Conservation (phyloP, 2,329 filamentous ascomycete species). For the Canariomyces notabilis region DNA sequence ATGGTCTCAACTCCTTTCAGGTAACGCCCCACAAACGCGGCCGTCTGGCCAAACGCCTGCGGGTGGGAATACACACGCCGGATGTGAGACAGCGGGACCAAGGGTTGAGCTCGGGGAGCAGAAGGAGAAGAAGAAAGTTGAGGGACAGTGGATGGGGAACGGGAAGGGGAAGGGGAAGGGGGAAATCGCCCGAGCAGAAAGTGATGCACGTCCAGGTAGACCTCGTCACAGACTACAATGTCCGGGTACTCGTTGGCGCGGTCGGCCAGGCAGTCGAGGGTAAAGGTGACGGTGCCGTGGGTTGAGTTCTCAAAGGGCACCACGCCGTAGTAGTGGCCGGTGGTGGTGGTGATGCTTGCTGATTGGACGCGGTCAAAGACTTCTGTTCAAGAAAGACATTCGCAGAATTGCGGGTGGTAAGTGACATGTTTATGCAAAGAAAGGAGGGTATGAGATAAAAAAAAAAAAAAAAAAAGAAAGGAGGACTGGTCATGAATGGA, state of each 20-base stretch:
- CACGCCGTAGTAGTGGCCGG: slow-evolving; percentile 69
- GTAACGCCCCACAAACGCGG: slow-evolving; percentile 62
- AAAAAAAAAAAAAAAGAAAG: background rate
- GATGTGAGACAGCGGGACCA: slow-evolving; percentile 54
- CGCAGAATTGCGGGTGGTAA: too few species aligned
- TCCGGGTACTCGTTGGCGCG: slow-evolving; percentile 57
- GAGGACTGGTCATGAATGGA: too few species aligned
- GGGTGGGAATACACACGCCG: slow-evolving; percentile 84
- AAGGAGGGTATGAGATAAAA: too few species aligned
- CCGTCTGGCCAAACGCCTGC: slow-evolving; percentile 92
- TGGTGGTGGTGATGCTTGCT: too few species aligned
- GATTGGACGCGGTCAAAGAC: slow-evolving; percentile 75
- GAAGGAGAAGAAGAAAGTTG: slow-evolving; percentile 6
- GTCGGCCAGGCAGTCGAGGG: slow-evolving; percentile 83
- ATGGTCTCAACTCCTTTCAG: slow-evolving; percentile 72
- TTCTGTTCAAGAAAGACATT: too few species aligned
- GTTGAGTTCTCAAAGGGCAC: slow-evolving; percentile 95
- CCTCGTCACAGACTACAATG: slow-evolving; percentile 74
- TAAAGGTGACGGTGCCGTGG: slow-evolving; percentile 87
- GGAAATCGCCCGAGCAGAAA: slow-evolving; percentile 62
- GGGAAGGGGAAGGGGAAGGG: slow-evolving; percentile 40
- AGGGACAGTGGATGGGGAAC: slow-evolving; percentile 21
- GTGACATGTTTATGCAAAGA: too few species aligned
- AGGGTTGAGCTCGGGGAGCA: slow-evolving; percentile 30
- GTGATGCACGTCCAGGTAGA: slow-evolving; percentile 84